Evolutionary conservation across 2,329 filamentous ascomycete species (phyloP).

Genomic region (Magnaporthiopsis poae): DNA sequence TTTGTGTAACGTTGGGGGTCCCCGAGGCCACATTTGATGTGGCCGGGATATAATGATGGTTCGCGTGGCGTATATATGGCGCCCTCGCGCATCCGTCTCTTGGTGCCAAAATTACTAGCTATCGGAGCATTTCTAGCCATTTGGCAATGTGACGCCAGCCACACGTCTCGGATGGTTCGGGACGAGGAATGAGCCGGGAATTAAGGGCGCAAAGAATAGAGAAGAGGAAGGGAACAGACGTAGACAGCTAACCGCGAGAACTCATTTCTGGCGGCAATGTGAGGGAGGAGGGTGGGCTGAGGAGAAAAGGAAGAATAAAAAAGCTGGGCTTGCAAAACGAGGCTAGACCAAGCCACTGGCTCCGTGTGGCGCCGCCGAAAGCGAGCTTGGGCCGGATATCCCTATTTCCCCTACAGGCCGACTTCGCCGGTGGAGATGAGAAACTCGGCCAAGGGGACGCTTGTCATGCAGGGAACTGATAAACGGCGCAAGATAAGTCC

Average conservation of each 20-base stretch:
- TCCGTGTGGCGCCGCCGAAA: background rate
- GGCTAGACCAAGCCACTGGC: background rate
- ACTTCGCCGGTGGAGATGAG: background rate
- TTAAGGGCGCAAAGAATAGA: slow-evolving; percentile 1
- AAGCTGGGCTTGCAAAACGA: background rate
- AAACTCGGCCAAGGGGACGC: background rate
- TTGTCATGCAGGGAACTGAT: background rate
- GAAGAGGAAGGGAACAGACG: slow-evolving; percentile 4
- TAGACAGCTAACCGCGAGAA: background rate
- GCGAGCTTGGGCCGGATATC: background rate
- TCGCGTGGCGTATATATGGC: background rate
- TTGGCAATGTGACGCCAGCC: background rate
- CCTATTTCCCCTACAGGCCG: background rate
- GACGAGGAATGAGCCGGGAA: background rate
- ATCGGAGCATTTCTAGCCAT: background rate
- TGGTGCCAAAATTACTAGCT: background rate
- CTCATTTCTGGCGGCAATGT: background rate
- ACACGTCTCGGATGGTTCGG: background rate
- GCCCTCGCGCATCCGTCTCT: background rate
- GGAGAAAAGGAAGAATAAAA: background rate
- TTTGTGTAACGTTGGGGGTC: no score
- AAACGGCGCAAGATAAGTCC: background rate
- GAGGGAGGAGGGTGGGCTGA: background rate
- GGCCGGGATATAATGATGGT: background rate
- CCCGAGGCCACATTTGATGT: background rate